phyloP scores from a whole-genome alignment of 352 stramenopile species.

The Phytophthora citrophthora region DNA sequence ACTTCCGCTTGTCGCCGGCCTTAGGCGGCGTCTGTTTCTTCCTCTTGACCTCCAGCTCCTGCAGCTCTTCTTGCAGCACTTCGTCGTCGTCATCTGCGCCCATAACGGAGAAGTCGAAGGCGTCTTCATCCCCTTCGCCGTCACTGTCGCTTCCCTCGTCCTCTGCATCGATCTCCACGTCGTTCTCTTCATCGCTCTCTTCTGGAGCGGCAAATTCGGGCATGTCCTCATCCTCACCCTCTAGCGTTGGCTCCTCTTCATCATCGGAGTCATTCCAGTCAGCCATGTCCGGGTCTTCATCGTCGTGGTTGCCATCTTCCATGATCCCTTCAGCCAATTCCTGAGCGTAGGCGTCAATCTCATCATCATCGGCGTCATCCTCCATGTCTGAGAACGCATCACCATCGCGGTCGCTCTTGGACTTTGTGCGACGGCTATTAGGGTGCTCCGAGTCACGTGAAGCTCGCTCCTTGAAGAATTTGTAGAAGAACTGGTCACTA shows the following conservation, averaged over 20 bases:
- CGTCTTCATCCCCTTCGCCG: slow-evolving; percentile 42
- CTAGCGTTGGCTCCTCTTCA: slow-evolving; percentile 50
- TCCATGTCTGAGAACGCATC: slow-evolving; percentile 68
- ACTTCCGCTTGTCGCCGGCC: slow-evolving; percentile 61
- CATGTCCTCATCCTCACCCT: slow-evolving; percentile 64
- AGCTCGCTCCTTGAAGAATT: slow-evolving; percentile 92
- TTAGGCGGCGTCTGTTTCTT: slow-evolving; percentile 64
- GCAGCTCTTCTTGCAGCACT: slow-evolving; percentile 45
- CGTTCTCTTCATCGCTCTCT: slow-evolving; percentile 48
- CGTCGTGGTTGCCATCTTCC: slow-evolving; percentile 76
- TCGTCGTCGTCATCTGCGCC: slow-evolving; percentile 57
- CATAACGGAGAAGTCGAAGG: slow-evolving; percentile 57
- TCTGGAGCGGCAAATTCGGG: slow-evolving; percentile 39
- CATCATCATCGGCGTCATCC: slow-evolving; percentile 70
- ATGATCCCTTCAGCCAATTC: slow-evolving; percentile 91
- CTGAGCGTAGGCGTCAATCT: slow-evolving; percentile 90
- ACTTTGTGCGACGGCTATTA: slow-evolving; percentile 39
- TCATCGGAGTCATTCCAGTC: slow-evolving; percentile 67
- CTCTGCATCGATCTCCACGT: slow-evolving; percentile 41
- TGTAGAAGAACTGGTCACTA: slow-evolving; percentile 94
- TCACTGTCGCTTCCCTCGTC: slow-evolving; percentile 51
- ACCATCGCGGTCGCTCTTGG: slow-evolving; percentile 38
- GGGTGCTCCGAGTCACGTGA: slow-evolving; percentile 46
- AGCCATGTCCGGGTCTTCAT: slow-evolving; percentile 79
- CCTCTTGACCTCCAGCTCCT: slow-evolving; percentile 44